Evolutionary conservation across 2,329 filamentous ascomycete genomes (phyloP).

Genomic region (Chaetomiaceae sp.): DNA sequence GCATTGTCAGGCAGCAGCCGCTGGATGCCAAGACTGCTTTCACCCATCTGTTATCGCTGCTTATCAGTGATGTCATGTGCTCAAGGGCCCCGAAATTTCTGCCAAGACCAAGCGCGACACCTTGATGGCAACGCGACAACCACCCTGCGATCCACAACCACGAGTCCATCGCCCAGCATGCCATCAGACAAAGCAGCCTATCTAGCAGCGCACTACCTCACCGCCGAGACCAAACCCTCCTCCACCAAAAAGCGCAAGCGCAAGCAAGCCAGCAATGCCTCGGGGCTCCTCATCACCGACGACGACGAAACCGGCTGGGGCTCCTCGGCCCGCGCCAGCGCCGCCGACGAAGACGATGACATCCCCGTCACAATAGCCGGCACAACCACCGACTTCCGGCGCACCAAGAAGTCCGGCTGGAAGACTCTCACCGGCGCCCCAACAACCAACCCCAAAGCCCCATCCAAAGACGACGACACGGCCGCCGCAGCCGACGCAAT

Average conservation of each 20-base stretch:
- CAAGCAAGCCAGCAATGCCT: constrained; percentile 42
- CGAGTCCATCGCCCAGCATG: constrained; percentile 38
- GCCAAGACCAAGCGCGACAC: constrained; percentile 2
- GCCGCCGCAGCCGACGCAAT: constrained; percentile 65
- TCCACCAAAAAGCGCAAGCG: constrained; percentile 58
- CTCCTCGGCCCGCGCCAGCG: constrained; percentile 41
- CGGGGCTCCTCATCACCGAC: constrained; percentile 60
- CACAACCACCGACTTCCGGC: constrained; percentile 61
- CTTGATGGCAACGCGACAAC: constrained; percentile 6
- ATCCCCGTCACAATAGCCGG: constrained; percentile 46
- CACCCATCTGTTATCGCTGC: too few species aligned
- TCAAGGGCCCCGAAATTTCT: constrained; percentile 8
- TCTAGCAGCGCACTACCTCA: constrained; percentile 87
- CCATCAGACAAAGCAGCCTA: constrained; percentile 70
- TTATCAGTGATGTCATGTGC: constrained; percentile 14
- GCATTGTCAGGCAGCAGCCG: too few species aligned
- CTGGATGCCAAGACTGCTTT: not conserved
- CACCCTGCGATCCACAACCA: not conserved
- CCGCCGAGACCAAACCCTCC: constrained; percentile 52
- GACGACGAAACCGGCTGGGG: constrained; percentile 57
- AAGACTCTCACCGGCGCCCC: constrained; percentile 57
- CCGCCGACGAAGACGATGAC: constrained; percentile 51
- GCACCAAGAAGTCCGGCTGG: constrained; percentile 76
- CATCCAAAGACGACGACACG: constrained; percentile 22
- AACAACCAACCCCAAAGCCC: constrained; percentile 25